Conservation (phyloP, 78 protist species). For the Pigoraptor vietnamica region DNA sequence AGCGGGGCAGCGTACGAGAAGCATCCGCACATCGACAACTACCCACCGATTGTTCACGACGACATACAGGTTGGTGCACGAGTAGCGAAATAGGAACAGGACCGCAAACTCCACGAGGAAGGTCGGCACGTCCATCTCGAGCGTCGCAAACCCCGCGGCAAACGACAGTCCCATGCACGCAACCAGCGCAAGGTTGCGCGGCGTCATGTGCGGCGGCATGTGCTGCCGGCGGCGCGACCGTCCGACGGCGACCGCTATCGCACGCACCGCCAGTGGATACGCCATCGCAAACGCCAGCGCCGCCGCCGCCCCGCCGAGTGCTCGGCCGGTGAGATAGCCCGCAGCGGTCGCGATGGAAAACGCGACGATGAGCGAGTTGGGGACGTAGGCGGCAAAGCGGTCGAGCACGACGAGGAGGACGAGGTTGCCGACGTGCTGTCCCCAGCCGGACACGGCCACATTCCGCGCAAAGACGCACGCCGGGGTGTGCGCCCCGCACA, state of each 20-base stretch:
- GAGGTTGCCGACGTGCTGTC: not conserved
- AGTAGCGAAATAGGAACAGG: not conserved
- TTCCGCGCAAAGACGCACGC: not conserved
- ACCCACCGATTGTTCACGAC: not conserved
- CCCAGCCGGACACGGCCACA: not conserved
- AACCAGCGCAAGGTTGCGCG: not conserved
- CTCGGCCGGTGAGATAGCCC: not conserved
- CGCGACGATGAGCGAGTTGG: not conserved
- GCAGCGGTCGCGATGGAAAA: not conserved
- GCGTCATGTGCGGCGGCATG: not conserved
- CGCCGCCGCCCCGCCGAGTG: not conserved
- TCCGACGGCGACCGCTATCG: not conserved
- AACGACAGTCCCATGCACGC: not conserved
- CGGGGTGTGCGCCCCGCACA: not conserved
- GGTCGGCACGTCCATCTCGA: not conserved
- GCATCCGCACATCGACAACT: not conserved
- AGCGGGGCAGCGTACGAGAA: too few species aligned
- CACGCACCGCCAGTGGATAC: not conserved
- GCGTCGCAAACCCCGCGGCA: not conserved
- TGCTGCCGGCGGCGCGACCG: not conserved
- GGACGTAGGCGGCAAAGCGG: not conserved
- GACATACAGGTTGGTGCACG: not conserved
- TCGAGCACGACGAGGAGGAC: not conserved
- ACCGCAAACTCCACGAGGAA: not conserved
- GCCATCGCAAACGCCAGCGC: not conserved